phyloP scores from a whole-genome alignment of 2,329 filamentous ascomycete genomes.

The Byssothecium circinans region DNA sequence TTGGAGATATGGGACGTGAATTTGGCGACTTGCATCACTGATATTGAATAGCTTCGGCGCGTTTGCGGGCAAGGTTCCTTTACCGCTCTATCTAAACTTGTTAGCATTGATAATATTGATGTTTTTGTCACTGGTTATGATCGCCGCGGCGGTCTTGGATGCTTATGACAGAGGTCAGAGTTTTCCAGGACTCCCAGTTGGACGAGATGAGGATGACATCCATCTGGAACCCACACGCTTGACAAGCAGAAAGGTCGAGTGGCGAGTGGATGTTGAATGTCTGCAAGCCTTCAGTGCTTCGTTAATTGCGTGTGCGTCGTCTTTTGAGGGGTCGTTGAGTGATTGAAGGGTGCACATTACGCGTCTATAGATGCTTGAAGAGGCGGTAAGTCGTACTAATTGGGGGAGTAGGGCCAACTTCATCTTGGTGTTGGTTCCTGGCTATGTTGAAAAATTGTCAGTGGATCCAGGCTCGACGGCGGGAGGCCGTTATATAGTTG shows the following conservation, averaged over 20 bases:
- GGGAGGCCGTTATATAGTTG: no score
- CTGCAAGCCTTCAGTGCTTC: constrained; percentile 46
- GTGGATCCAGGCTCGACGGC: neutral
- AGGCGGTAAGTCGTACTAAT: neutral
- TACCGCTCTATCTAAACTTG: constrained; percentile 8
- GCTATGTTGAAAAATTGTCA: neutral
- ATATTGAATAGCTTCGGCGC: constrained; percentile 15
- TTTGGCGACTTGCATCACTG: constrained; percentile 10
- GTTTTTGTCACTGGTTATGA: constrained; percentile 45
- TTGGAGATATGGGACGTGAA: constrained; percentile 10
- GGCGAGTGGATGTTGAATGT: constrained; percentile 51
- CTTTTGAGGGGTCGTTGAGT: constrained; percentile 34
- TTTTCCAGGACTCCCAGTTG: constrained; percentile 49
- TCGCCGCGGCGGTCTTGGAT: constrained; percentile 44
- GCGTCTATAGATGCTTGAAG: constrained; percentile 5
- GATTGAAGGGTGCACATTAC: constrained; percentile 39
- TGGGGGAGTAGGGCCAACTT: neutral
- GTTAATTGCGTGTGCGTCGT: constrained; percentile 51
- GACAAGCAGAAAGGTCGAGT: constrained; percentile 47
- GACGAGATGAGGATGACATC: constrained; percentile 48
- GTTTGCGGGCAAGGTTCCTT: neutral
- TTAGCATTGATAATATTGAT: constrained; percentile 52
- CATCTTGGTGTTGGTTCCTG: neutral
- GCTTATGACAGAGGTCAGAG: constrained; percentile 36
- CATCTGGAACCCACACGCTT: constrained; percentile 50